These are phyloP conservation scores for Rhodotorula sp. DNA, from an alignment of 1,284 basidiomycete genomes.

Conservation along the genomic window DNA sequence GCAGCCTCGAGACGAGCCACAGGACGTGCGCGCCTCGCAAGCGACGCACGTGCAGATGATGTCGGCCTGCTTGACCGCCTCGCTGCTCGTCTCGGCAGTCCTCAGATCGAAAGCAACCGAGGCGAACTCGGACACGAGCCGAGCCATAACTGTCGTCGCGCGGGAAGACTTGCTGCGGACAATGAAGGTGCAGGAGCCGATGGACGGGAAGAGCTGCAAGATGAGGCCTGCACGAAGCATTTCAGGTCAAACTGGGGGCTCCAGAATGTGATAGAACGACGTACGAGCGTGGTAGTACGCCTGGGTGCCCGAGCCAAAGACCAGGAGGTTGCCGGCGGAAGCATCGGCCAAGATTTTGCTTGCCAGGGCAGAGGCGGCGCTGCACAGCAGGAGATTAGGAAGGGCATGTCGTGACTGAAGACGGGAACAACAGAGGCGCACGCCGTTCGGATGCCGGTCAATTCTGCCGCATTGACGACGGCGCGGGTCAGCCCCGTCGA, in stretches of 20 bases:
- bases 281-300: slow-evolving; percentile 40
- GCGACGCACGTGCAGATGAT: slow-evolving; percentile 40
- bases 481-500: slow-evolving; percentile 29
- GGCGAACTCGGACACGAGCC: neutral
- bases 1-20: too few relatives aligned
- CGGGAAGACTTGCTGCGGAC: slow-evolving; percentile 15
- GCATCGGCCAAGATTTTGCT: slow-evolving; percentile 25
- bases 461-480: slow-evolving; percentile 33
- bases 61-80: slow-evolving; percentile 9
- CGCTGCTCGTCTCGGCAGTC: neutral
- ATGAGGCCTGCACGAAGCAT: slow-evolving; percentile 24
- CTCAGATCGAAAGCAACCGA: neutral
- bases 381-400: neutral
- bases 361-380: slow-evolving; percentile 36
- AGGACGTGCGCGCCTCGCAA: neutral
- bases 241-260: neutral
- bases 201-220: slow-evolving; percentile 33
- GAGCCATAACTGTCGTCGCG: neutral
- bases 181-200: slow-evolving; percentile 19
- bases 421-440: slow-evolving; percentile 1
- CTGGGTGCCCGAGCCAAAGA: slow-evolving; percentile 43
- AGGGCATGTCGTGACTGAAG: rapidly evolving
- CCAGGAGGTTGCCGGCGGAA: slow-evolving; percentile 15
- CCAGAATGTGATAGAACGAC: neutral
- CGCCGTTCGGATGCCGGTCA: slow-evolving; percentile 42